Conservation (phyloP, 495 filamentous ascomycete species). For the Cairneyella variabilis region DNA sequence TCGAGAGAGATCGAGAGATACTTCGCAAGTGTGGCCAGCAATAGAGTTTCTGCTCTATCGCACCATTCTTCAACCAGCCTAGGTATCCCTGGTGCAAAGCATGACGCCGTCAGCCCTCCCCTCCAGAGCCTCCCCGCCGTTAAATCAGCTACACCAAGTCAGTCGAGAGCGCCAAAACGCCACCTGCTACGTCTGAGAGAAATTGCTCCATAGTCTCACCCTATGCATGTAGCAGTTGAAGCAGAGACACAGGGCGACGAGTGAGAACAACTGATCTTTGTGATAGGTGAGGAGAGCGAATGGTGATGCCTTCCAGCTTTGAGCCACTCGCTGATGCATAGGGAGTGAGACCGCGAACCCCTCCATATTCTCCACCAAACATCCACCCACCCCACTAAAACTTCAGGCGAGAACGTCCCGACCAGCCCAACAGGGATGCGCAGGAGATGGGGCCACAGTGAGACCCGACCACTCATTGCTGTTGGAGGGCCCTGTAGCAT, state of each 20-base stretch:
- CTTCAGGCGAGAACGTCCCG: background rate
- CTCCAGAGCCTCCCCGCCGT: too few relatives aligned
- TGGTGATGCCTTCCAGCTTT: background rate
- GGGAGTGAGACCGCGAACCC: background rate
- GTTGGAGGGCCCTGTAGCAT: background rate
- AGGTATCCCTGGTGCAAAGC: too few relatives aligned
- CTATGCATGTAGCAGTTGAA: too few relatives aligned
- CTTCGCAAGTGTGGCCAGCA: background rate
- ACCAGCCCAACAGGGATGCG: background rate
- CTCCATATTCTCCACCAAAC: background rate
- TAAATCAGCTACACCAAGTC: too few relatives aligned
- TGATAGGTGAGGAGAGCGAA: background rate
- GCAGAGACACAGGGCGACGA: background rate
- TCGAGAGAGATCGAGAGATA: background rate
- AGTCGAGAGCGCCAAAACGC: too few relatives aligned
- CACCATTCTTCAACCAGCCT: too few relatives aligned
- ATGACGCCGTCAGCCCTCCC: too few relatives aligned
- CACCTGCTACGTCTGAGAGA: too few relatives aligned
- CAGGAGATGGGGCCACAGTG: background rate
- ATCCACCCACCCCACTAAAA: background rate
- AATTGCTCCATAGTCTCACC: too few relatives aligned
- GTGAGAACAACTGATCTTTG: background rate
- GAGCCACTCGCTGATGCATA: background rate
- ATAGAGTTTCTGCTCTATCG: too few relatives aligned
- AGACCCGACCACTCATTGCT: background rate